Percentiles rank a stretch among this genome's conserved stretches.
phyloP scores from a whole-genome alignment of 306 rosid genomes.

The Mucuna pruriens region DNA sequence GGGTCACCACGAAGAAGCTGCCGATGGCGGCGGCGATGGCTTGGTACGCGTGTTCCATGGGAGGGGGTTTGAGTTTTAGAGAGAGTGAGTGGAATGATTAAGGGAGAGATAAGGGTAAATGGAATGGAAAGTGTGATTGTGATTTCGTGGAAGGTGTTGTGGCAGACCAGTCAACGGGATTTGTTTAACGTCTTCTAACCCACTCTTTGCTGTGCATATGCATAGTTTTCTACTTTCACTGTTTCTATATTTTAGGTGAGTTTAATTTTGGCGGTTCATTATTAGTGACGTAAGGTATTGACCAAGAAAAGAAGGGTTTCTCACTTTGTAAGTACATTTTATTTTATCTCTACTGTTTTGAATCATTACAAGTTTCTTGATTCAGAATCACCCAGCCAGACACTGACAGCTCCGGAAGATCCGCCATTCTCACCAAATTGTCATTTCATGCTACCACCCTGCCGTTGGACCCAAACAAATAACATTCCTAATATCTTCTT shows the following conservation, averaged over 20 bases:
- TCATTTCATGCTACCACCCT: not conserved
- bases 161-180: slow-evolving; percentile 32
- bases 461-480: no score
- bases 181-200: not conserved
- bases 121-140: not conserved
- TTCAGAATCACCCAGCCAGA: not conserved
- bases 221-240: no score
- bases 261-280: not conserved
- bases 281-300: not conserved
- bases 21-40: slow-evolving; percentile 53
- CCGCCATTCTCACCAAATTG: not conserved
- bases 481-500: no score
- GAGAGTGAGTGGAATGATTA: not conserved
- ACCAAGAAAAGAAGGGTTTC: no score
- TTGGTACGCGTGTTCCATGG: not conserved
- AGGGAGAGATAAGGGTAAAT: no score
- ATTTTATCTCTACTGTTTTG: not conserved
- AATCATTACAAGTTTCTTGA: not conserved
- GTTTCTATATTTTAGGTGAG: no score
- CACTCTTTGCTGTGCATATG: no score
- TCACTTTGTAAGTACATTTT: not conserved
- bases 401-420: not conserved
- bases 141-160: slow-evolving; percentile 31
- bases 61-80: no score
- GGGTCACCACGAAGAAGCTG: slow-evolving; percentile 59